Evolutionary conservation across 2,329 filamentous ascomycete species (phyloP).

Genomic region (Phyllosticta paracitricarpa): DNA sequence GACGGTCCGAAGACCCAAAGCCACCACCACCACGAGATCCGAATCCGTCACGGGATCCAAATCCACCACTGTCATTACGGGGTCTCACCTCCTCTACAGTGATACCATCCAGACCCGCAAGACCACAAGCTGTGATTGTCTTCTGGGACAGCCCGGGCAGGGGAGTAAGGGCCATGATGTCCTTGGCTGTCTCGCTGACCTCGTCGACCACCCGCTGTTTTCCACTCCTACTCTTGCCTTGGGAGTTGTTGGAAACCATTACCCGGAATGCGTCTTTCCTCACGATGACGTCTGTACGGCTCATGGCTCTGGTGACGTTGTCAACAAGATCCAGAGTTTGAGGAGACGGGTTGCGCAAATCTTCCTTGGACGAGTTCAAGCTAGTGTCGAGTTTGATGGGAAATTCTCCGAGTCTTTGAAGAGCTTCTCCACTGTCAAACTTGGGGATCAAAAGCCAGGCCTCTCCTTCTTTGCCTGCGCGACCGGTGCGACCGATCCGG

Average conservation of each 20-base stretch:
- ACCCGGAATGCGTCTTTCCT: neutral
- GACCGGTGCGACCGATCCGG: constrained; percentile 43
- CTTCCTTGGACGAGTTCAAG: constrained; percentile 41
- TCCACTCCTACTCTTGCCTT: neutral
- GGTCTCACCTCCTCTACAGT: neutral
- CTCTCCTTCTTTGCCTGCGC: constrained; percentile 63
- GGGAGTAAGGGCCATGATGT: neutral
- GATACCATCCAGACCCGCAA: neutral
- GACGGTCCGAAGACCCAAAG: neutral
- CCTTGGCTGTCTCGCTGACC: neutral
- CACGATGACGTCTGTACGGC: neutral
- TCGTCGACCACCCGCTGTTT: neutral
- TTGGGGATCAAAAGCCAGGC: constrained; percentile 57
- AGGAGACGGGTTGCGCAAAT: constrained; percentile 13
- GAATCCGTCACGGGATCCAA: no score
- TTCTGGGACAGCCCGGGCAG: neutral
- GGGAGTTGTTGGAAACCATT: neutral
- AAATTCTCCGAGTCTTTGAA: constrained; percentile 46
- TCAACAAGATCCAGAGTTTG: constrained; percentile 28
- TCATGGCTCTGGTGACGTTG: constrained; percentile 11
- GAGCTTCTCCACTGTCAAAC: constrained; percentile 41
- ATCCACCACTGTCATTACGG: neutral
- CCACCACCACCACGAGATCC: neutral
- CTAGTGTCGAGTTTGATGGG: constrained; percentile 43
- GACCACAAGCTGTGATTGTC: neutral